Evolutionary conservation across 768 basidiomycete genomes (phyloP).

Genomic region (Rhodosporidiobolus sp.): DNA sequence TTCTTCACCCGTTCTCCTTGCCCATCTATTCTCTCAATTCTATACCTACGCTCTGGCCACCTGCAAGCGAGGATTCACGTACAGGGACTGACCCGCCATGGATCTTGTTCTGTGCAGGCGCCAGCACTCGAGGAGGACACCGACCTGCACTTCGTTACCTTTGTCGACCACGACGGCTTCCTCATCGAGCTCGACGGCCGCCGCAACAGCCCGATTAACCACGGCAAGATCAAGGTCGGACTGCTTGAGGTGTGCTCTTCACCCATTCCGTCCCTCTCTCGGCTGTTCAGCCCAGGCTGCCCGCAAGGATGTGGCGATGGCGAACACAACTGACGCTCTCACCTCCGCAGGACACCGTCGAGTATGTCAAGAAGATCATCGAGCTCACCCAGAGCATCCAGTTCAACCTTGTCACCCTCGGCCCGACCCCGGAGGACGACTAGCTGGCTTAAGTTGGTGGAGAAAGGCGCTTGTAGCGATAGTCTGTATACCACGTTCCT

Average conservation of each 20-base stretch:
- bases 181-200: conserved; percentile 82
- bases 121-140: conserved; percentile 63
- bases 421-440: conserved; percentile 45
- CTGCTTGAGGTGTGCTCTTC: conserved; percentile 44
- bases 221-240: conserved; percentile 43
- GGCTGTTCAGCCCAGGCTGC: too few species aligned
- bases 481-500: too few species aligned
- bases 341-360: conserved; percentile 60
- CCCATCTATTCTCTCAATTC: conserved; percentile 60
- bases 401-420: conserved; percentile 69
- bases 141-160: conserved; percentile 81
- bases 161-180: conserved; percentile 56
- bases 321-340: too few species aligned
- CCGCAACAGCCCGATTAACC: conserved; percentile 73
- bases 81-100: conserved; percentile 56
- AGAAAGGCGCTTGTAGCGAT: too few species aligned
- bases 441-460: background rate
- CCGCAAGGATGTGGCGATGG: too few species aligned
- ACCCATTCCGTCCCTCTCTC: background rate
- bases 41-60: too few species aligned
- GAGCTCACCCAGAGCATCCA: conserved; percentile 56
- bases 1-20: conserved; percentile 43
- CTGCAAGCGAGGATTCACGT: too few species aligned
- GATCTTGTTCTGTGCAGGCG: conserved; percentile 53
- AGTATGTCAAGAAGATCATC: conserved; percentile 61